Base-by-base conservation (phyloP, 306 rosid species). In the Cyamopsis tetragonoloba region DNA sequence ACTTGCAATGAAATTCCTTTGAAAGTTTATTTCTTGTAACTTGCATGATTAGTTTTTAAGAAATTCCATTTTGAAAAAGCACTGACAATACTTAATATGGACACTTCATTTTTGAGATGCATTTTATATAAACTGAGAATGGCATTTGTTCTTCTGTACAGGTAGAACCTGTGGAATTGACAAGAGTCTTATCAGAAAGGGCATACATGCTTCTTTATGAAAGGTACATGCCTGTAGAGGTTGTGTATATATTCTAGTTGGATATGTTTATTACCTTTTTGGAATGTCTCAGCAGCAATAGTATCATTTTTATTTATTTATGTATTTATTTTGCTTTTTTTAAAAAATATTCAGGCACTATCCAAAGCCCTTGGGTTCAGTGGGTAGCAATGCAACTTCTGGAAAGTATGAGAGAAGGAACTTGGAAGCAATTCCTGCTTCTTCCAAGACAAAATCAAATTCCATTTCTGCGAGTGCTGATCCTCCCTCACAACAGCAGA, bases 141-240 rank as follows among this genome's bases (percentile, higher is more conserved):
- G 18, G 42, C 28, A 34, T 75, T 39, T 62, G 37, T 73, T 43
- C 43, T 35, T 83, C 32, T 58, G 17, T 85, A 23, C 60, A 89
- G 96, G 96, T 89, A 59, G 88, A 84, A 80, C 88, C 88, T 8
- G 90, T 89, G 3, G 86, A 79, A 46, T 51, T 84, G 73, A 68
- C 79, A 14, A 89, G 82, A 79, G 92, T 86, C 73, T 73, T 84
- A 28, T 84, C 83, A 26, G 87, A 86, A 77, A 82, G 88, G 71
- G 92, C 96, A 59, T 89, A 84, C 84, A 89, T 89, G 88, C 90
- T 89, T 63, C 88, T 89, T 37, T 89, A 86, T 75, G 87, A 88
- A 57, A 89, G 92, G 96, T 86, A 84, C 23, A 15, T 8, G 43
- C 48, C 43, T 57, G 26, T 32, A 51, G 54, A 53, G 26, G 56